phyloP scores from a whole-genome alignment of 2,329 filamentous ascomycete genomes.

The Mollisia scopiformis region DNA sequence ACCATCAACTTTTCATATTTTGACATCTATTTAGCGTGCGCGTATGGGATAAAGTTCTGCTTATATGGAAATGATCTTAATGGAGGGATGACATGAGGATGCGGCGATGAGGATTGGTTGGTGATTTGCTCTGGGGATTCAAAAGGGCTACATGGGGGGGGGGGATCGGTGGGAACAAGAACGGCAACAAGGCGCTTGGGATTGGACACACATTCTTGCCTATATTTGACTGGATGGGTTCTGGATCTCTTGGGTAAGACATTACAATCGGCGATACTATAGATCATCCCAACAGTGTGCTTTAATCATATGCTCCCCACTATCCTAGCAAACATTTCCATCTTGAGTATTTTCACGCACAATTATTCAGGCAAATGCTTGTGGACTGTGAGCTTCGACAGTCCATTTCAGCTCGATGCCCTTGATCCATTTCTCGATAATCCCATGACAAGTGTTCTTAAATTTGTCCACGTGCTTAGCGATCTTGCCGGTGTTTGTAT shows the following conservation, averaged over 20 bases:
- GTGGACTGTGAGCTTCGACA: too few relatives aligned
- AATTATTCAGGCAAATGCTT: not conserved
- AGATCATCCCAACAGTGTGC: not conserved
- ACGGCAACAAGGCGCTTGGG: not conserved
- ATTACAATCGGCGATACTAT: not conserved
- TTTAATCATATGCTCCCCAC: not conserved
- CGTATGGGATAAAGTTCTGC: conserved; percentile 15
- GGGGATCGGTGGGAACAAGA: not conserved
- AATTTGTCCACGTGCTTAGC: not conserved
- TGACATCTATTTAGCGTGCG: conserved; percentile 16
- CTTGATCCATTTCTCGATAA: not conserved
- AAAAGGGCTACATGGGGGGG: not conserved
- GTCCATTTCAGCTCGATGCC: not conserved
- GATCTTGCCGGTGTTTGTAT: not conserved
- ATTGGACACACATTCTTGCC: not conserved
- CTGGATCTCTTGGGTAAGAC: not conserved
- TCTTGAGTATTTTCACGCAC: not conserved
- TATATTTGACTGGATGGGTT: not conserved
- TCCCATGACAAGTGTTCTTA: conserved; percentile 6
- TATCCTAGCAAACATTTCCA: not conserved
- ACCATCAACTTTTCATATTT: conserved; percentile 3
- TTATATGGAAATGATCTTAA: not conserved
- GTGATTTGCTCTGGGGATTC: not conserved
- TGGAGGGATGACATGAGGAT: not conserved
- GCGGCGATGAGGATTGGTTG: not conserved